A percentile compares a stretch with the other conserved stretches of the same genome.
These are phyloP conservation scores for Aspergillus steynii DNA, from an alignment of 495 filamentous ascomycete species.

Conservation along the genomic window DNA sequence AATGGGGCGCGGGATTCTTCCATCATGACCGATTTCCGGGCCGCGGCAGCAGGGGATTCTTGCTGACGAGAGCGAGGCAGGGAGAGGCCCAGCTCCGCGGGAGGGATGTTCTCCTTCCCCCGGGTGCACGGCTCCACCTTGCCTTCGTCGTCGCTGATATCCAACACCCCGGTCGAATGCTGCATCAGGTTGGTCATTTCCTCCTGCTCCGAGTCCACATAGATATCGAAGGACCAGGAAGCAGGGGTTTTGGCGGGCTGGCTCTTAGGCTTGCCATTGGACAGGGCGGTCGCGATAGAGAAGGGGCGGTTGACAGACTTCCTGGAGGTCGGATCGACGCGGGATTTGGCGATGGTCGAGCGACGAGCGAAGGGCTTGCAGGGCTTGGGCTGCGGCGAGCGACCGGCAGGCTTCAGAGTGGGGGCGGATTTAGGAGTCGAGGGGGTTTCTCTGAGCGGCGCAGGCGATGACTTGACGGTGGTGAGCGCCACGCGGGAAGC, in stretches of 20 bases:
- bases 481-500: slow-evolving; percentile 38
- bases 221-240: slow-evolving; percentile 90
- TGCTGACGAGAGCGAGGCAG: slow-evolving; percentile 28
- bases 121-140: slow-evolving; percentile 49
- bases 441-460: slow-evolving; percentile 32
- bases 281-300: slow-evolving; percentile 77
- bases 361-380: slow-evolving; percentile 36
- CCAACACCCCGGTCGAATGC: slow-evolving; percentile 81
- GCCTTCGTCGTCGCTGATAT: slow-evolving; percentile 68
- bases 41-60: slow-evolving; percentile 30
- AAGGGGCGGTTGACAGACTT: slow-evolving; percentile 57
- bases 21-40: slow-evolving; percentile 39
- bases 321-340: slow-evolving; percentile 53
- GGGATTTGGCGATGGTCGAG: slow-evolving; percentile 41
- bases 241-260: slow-evolving; percentile 50
- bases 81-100: slow-evolving; percentile 36
- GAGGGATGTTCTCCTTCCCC: slow-evolving; percentile 90
- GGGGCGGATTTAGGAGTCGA: slow-evolving; percentile 38
- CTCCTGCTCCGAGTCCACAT: slow-evolving; percentile 89
- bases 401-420: slow-evolving; percentile 40
- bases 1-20: slow-evolving; percentile 66
- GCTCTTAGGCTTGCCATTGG: slow-evolving; percentile 38
- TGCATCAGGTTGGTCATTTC: slow-evolving; percentile 88
- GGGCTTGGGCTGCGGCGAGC: slow-evolving; percentile 39
- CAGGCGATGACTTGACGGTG: slow-evolving; percentile 32